Base-by-base conservation (phyloP, 768 basidiomycete species). In the Tulasnella sp. region DNA sequence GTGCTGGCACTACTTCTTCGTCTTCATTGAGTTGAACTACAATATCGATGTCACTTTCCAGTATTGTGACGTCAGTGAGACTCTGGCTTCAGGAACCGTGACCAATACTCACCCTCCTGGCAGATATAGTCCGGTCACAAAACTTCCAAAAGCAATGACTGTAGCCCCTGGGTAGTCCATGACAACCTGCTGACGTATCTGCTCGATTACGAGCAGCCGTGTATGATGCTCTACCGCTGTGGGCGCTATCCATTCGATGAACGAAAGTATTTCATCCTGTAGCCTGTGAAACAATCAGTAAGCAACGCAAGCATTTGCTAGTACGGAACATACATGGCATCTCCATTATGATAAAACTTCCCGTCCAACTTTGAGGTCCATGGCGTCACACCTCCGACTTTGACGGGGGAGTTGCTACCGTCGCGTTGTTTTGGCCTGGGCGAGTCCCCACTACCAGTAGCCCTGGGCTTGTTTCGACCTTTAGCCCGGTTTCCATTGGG, bases 61-160 rank as follows among this genome's bases (percentile, higher is more conserved):
- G 16, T 24, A 28, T 43, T 16, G 27, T 7, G 15, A 51, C 27
- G 42, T 48, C 22, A 37, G 29, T 12, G 20, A 4, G 16, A 6
- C 24, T 12, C 40, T 2, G 40, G 40, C 16, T 42, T 42, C 40
- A 13, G n/a, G 40, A 27, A 39, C 31, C 22, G n/a, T n/a, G n/a
- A n/a, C n/a, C n/a, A n/a, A n/a, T 28, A 67, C 83, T 61, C 64
- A 95, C 92, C 92, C 92, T 46, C 76, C 69, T 3, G 95, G 93
- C 16, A 98, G 73, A 64, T 98, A 99, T 12, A 98, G 69, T 60
- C 89, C 88, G 5, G 93, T 98, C 62, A 85, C 80, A 63, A 81
- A 93, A 61, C 84, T 89, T 19, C 95, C 95, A 64, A 98, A 99
- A 1, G 91, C 84, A 52, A 76, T 67, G 3, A 96, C 81, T 29